A percentile compares a stretch with the other conserved stretches of the same genome.
Evolutionary conservation across 805 yeast genomes (phyloP).

Genomic region (Ogataea parapolymorpha): DNA sequence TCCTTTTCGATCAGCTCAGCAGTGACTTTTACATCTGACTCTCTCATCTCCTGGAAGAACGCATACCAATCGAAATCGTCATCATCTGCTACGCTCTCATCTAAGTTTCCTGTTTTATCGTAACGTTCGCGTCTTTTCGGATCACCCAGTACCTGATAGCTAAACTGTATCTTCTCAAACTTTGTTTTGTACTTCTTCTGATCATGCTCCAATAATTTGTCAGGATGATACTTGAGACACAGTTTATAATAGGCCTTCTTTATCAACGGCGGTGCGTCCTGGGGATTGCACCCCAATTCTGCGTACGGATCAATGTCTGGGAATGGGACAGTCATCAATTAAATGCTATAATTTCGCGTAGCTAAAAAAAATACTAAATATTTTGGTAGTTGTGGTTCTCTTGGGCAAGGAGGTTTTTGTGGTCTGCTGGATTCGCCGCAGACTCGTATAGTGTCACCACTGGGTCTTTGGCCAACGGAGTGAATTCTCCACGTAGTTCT

Average conservation of each 20-base stretch:
- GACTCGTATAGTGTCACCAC: conserved; percentile 78
- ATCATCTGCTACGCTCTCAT: conserved; percentile 33
- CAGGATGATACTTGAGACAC: conserved; percentile 70
- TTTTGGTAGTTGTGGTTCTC: conserved; percentile 22
- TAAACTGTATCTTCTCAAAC: conserved; percentile 72
- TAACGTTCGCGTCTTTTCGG: conserved; percentile 49
- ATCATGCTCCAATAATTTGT: conserved; percentile 43
- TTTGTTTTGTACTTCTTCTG: conserved; percentile 32
- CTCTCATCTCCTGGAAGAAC: conserved; percentile 45
- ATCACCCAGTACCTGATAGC: conserved; percentile 68
- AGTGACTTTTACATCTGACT: conserved; percentile 43
- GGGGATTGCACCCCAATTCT: conserved; percentile 39
- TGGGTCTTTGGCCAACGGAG: conserved; percentile 60
- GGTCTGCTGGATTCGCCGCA: conserved; percentile 92
- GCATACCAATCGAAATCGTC: conserved; percentile 56
- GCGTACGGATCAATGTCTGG: conserved; percentile 64
- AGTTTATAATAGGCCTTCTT: conserved; percentile 64
- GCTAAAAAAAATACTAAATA: conserved; percentile 2
- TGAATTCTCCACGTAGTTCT: conserved; percentile 75
- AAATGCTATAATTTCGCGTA: conserved; percentile 6
- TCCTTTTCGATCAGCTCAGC: conserved; percentile 71
- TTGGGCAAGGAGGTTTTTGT: conserved; percentile 40
- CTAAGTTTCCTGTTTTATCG: conserved; percentile 68
- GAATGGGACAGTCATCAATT: conserved; percentile 37
- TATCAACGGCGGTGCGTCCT: conserved; percentile 49